Evolutionary conservation across 441 rosid species (phyloP).

Genomic region (Biscutella laevigata): DNA sequence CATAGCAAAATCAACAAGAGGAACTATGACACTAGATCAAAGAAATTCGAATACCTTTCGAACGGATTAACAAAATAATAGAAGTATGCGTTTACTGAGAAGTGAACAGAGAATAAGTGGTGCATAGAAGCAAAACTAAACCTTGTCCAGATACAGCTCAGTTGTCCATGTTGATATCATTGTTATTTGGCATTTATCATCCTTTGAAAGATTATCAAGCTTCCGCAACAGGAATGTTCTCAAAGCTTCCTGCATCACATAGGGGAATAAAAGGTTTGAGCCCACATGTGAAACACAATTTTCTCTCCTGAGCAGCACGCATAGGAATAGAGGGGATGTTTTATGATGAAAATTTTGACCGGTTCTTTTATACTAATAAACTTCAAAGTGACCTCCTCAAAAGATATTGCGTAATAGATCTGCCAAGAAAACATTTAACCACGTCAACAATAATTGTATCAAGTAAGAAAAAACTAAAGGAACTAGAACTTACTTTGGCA

Average conservation of each 20-base stretch:
- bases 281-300: constrained; percentile 1
- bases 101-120: constrained; percentile 10
- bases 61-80: too few species aligned
- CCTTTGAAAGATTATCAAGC: constrained; percentile 90
- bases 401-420: constrained; percentile 78
- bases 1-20: constrained; percentile 1
- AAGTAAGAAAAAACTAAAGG: constrained; percentile 6
- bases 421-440: constrained; percentile 35
- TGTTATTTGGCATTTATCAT: constrained; percentile 94
- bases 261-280: constrained; percentile 12
- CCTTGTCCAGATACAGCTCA: constrained; percentile 98
- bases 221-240: constrained; percentile 86
- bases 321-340: background rate
- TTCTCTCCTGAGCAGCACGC: constrained; percentile 1
- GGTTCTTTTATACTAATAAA: constrained; percentile 79
- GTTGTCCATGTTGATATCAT: constrained; percentile 99
- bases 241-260: constrained; percentile 79
- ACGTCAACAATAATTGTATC: constrained; percentile 9
- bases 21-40: too few species aligned
- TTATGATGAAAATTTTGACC: constrained; percentile 33
- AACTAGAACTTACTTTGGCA: constrained; percentile 59
- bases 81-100: background rate
- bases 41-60: too few species aligned
- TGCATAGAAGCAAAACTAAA: constrained; percentile 38
- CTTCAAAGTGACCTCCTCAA: constrained; percentile 95